A percentile compares a stretch with the other conserved stretches of the same genome.
phyloP scores from a whole-genome alignment of 2,329 filamentous ascomycete species.

The Coniella vitis region DNA sequence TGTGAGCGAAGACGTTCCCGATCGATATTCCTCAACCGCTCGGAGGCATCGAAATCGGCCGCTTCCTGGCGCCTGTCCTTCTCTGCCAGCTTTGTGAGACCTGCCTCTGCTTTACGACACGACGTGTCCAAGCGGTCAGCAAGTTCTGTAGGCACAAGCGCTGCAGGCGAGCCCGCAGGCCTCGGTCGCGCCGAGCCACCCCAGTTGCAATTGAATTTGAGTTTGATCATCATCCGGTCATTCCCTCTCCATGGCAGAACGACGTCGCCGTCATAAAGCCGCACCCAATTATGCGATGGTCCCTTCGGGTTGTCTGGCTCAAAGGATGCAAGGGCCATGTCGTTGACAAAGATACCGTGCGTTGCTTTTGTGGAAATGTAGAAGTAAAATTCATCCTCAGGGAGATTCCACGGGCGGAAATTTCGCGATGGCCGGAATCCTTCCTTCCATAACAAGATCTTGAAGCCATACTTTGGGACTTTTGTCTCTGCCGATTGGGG shows the following conservation, averaged over 20 bases:
- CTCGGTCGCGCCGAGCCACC: conserved; percentile 44
- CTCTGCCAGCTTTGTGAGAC: conserved; percentile 33
- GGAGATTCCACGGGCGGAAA: conserved; percentile 43
- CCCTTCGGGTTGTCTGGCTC: conserved; percentile 46
- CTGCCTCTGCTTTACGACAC: conserved; percentile 39
- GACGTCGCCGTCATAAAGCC: conserved; percentile 69
- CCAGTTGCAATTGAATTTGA: conserved; percentile 50
- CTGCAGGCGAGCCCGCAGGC: conserved; percentile 14
- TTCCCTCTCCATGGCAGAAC: conserved; percentile 62
- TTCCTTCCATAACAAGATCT: conserved; percentile 67
- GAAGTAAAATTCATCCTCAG: conserved; percentile 56
- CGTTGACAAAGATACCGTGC: conserved; percentile 71
- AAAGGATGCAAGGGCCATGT: conserved; percentile 52
- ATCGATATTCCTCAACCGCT: conserved; percentile 35
- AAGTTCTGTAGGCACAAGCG: conserved; percentile 31
- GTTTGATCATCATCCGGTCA: conserved; percentile 32
- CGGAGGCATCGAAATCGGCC: conserved; percentile 37
- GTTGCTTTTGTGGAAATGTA: conserved; percentile 75
- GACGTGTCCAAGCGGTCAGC: conserved; percentile 43
- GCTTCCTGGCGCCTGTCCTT: conserved; percentile 35
- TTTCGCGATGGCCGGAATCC: conserved; percentile 55
- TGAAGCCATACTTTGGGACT: conserved; percentile 76
- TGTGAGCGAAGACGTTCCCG: conserved; percentile 43
- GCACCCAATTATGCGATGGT: conserved; percentile 56
- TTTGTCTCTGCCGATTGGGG: conserved; percentile 55